Evolutionary conservation across 352 stramenopile genomes (phyloP).

Genomic region (Globisporangium acanthophoron): DNA sequence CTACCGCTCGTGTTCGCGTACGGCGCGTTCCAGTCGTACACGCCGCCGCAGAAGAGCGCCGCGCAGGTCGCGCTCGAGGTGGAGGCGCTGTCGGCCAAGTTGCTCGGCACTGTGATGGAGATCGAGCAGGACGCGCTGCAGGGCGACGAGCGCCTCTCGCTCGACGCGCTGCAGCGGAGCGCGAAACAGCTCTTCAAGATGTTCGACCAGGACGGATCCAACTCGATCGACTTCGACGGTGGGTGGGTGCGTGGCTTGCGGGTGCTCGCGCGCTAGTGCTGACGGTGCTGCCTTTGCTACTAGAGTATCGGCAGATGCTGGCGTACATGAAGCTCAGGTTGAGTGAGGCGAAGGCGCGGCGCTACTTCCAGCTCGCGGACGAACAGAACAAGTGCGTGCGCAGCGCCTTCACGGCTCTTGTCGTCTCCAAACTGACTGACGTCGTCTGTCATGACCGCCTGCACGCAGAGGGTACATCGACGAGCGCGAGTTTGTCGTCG

Average conservation of each 20-base stretch:
- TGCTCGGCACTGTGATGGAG: slow-evolving; percentile 50
- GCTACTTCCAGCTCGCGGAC: slow-evolving; percentile 68
- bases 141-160: slow-evolving; percentile 23
- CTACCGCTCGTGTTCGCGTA: slow-evolving; percentile 44
- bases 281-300: neutral
- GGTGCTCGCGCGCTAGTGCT: neutral
- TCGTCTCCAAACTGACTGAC: neutral
- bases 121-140: slow-evolving; percentile 31
- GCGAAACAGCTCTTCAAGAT: slow-evolving; percentile 59
- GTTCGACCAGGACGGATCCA: slow-evolving; percentile 69
- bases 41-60: slow-evolving; percentile 40
- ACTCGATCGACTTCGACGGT: slow-evolving; percentile 78
- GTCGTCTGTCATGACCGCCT: neutral
- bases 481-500: slow-evolving; percentile 66
- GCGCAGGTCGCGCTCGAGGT: slow-evolving; percentile 41
- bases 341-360: slow-evolving; percentile 58
- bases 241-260: neutral
- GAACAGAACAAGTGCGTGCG: slow-evolving; percentile 59
- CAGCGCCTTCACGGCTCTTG: neutral
- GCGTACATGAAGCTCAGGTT: slow-evolving; percentile 59
- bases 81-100: slow-evolving; percentile 33
- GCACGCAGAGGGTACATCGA: slow-evolving; percentile 52
- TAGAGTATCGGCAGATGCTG: slow-evolving; percentile 80
- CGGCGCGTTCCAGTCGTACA: slow-evolving; percentile 51
- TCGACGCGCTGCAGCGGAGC: slow-evolving; percentile 44